These are phyloP conservation scores for Helichrysum umbraculigerum DNA, from an alignment of 129 eudicot genomes.

Conservation along the genomic window DNA sequence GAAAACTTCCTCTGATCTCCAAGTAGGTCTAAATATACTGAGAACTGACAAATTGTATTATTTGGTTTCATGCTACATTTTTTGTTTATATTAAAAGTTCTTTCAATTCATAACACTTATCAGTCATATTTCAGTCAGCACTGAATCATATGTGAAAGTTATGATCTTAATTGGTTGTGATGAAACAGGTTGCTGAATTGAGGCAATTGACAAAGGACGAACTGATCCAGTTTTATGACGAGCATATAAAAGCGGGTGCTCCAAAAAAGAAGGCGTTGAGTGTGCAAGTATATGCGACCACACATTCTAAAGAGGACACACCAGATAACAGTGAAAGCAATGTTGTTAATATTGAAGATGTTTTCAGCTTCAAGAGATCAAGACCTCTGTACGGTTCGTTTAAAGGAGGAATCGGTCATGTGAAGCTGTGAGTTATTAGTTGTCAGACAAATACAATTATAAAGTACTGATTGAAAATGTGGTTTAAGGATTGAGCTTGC, in stretches of 20 bases:
- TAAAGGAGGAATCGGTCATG: slow-evolving; percentile 68
- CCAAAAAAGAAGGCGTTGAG: slow-evolving; percentile 70
- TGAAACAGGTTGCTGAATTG: slow-evolving; percentile 75
- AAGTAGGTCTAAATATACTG: not conserved
- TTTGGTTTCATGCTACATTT: not conserved
- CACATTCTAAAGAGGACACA: slow-evolving; percentile 56
- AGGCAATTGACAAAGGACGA: slow-evolving; percentile 65
- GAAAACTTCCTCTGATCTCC: not conserved
- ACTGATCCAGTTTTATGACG: slow-evolving; percentile 69
- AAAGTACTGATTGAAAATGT: not conserved
- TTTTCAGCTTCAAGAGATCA: slow-evolving; percentile 72
- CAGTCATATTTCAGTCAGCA: no score
- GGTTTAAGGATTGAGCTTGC: slow-evolving; percentile 1
- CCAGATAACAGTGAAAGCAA: slow-evolving; percentile 37
- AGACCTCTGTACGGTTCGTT: slow-evolving; percentile 84
- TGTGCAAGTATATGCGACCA: slow-evolving; percentile 61
- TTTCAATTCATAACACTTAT: not conserved
- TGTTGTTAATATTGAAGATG: slow-evolving; percentile 56
- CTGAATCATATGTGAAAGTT: not conserved
- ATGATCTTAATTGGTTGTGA: slow-evolving; percentile 3
- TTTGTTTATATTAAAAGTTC: not conserved
- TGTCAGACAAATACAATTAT: not conserved
- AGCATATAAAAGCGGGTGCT: slow-evolving; percentile 77
- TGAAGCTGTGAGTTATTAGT: slow-evolving; percentile 58
- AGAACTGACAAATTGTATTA: not conserved